phyloP scores from a whole-genome alignment of 1,284 basidiomycete genomes.

The Fomitopsis pinicola region DNA sequence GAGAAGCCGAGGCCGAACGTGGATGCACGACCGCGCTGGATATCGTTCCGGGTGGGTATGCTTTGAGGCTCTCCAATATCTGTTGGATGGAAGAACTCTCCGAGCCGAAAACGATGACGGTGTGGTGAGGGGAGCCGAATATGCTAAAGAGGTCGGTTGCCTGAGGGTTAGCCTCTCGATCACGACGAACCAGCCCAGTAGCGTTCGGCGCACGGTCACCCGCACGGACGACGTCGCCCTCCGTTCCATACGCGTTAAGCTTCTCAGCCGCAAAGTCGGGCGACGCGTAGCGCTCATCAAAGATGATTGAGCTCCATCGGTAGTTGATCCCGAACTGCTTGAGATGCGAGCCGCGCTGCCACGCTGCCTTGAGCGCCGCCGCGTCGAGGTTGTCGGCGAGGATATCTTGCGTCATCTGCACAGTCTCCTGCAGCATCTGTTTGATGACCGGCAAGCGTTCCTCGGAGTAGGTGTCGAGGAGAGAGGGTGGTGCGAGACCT shows the following conservation, averaged over 20 bases:
- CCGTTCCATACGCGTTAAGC: background rate
- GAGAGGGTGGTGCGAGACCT: constrained; percentile 15
- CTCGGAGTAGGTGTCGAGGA: constrained; percentile 23
- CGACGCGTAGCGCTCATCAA: constrained; percentile 29
- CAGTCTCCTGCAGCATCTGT: constrained; percentile 21
- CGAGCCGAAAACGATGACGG: constrained; percentile 18
- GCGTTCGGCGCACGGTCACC: constrained; percentile 45
- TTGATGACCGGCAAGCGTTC: constrained; percentile 27
- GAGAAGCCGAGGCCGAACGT: background rate
- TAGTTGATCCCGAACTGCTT: constrained; percentile 43
- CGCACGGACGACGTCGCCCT: constrained; percentile 28
- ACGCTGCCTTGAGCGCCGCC: background rate
- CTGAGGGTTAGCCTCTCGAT: background rate
- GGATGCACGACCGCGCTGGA: constrained; percentile 8
- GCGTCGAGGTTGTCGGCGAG: background rate
- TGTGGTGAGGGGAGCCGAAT: constrained; percentile 10
- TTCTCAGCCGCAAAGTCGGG: constrained; percentile 5
- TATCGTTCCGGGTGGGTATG: constrained; percentile 1
- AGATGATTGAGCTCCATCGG: constrained; percentile 39
- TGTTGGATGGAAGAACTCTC: background rate
- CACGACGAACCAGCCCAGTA: constrained; percentile 24
- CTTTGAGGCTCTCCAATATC: background rate
- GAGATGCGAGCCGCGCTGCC: constrained; percentile 19
- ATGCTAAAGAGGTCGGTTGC: constrained; percentile 14
- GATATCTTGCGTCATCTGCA: constrained; percentile 1